phyloP scores from a whole-genome alignment of 495 filamentous ascomycete genomes.

The Penicillium nucicola region DNA sequence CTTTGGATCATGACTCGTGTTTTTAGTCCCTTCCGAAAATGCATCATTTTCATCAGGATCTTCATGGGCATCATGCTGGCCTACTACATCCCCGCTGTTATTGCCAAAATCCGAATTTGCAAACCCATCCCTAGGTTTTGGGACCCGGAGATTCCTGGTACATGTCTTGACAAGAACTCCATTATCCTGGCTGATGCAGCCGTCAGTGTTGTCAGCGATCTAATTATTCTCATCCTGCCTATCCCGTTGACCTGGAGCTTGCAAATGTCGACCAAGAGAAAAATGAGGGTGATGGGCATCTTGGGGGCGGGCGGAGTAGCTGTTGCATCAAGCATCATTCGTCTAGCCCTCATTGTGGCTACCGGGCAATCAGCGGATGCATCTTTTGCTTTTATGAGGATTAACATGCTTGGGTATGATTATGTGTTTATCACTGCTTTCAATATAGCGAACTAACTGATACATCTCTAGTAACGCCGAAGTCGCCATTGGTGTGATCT shows the following conservation, averaged over 20 bases:
- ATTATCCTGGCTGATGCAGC: constrained; percentile 39
- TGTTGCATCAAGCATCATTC: constrained; percentile 34
- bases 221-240: constrained; percentile 33
- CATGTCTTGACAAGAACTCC: constrained; percentile 32
- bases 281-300: constrained; percentile 31
- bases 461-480: constrained; percentile 29
- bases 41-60: constrained; percentile 32
- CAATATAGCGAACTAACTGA: not conserved
- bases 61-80: constrained; percentile 36
- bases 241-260: constrained; percentile 30
- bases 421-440: not conserved
- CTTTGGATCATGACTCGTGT: constrained; percentile 39
- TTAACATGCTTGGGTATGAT: constrained; percentile 36
- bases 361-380: constrained; percentile 25
- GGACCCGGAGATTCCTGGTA: constrained; percentile 13
- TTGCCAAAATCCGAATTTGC: constrained; percentile 40
- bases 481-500: constrained; percentile 37
- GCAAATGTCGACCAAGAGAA: constrained; percentile 31
- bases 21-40: constrained; percentile 33
- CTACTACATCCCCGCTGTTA: constrained; percentile 38
- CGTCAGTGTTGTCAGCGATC: constrained; percentile 36
- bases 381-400: constrained; percentile 33
- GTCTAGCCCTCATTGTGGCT: constrained; percentile 30
- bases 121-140: constrained; percentile 34
- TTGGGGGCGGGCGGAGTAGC: constrained; percentile 39